A percentile compares a stretch with the other conserved stretches of the same genome.
These are phyloP conservation scores for Ogataea pilisensis DNA, from an alignment of 805 yeast genomes.

Conservation along the genomic window DNA sequence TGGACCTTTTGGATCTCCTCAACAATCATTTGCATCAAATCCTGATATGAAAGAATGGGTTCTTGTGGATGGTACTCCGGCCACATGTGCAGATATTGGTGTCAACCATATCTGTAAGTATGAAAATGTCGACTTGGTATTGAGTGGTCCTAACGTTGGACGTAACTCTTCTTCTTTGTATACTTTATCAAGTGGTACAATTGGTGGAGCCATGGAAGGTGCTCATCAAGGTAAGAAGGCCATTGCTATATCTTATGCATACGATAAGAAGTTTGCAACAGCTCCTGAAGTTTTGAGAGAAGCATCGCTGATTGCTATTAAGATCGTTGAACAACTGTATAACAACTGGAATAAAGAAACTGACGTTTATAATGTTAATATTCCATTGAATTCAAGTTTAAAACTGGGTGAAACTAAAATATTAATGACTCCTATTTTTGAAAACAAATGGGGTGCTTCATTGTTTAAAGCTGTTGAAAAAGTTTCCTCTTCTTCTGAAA, in stretches of 20 bases:
- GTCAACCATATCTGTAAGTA: constrained; percentile 57
- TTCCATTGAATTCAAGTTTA: constrained; percentile 64
- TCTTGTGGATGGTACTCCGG: constrained; percentile 90
- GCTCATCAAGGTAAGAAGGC: constrained; percentile 66
- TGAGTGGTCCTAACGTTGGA: constrained; percentile 96
- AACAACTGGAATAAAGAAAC: constrained; percentile 52
- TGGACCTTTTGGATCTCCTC: constrained; percentile 65
- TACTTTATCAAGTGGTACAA: constrained; percentile 88
- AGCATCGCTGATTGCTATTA: constrained; percentile 68
- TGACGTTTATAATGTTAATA: constrained; percentile 78
- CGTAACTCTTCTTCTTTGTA: constrained; percentile 87
- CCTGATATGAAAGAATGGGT: constrained; percentile 71
- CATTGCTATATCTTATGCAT: constrained; percentile 86
- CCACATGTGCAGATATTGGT: constrained; percentile 91
- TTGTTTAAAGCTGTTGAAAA: constrained; percentile 14
- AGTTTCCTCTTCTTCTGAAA: constrained; percentile 4
- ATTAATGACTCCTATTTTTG: constrained; percentile 71
- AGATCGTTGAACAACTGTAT: constrained; percentile 55
- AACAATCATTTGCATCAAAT: constrained; percentile 34
- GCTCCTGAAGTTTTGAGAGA: constrained; percentile 46
- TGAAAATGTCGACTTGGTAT: constrained; percentile 73
- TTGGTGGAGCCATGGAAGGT: constrained; percentile 96
- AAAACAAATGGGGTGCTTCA: constrained; percentile 65
- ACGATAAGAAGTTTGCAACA: constrained; percentile 46
- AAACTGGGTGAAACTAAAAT: constrained; percentile 55